Evolutionary conservation across 1,284 basidiomycete species (phyloP), one percentile per base, ranked within the genome.

Genomic region (Dichomitus squalens): DNA sequence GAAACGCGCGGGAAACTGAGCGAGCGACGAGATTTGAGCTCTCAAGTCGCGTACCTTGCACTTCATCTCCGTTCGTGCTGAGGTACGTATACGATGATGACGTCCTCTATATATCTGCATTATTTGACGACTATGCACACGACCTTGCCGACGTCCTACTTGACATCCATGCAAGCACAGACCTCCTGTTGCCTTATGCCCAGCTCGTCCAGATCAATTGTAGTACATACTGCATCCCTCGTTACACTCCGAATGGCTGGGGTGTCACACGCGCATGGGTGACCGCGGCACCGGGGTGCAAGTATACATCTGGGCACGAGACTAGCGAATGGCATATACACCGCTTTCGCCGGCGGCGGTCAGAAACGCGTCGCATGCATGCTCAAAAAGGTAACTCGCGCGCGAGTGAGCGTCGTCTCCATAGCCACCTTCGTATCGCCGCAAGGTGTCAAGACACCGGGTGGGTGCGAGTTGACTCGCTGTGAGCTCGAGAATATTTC

Each of bases 121-220:
- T 43, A 21, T 25, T 25, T 3, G 11, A 14, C 23, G 23, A 43
- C n/a, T n/a, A n/a, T n/a, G n/a, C n/a, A n/a, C n/a, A n/a, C 49
- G 57, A 61, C 31, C 44, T 63, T n/a, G 43, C 66, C 23, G 65
- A 68, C 49, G 56, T 68, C n/a, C 55, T 66, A 14, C 57, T 67
- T 43, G 41, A 65, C 50, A 57, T 53, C 25, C 61, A 66, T 25
- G 55, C 60, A 0, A 52, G 39, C 33, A 53, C 53, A 1, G 64
- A 63, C 25, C 38, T 59, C 11, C 54, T 52, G 3, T 59, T 68
- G 29, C 34, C 59, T 12, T 52, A 63, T 14, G 46, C 62, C 18
- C 59, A 65, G 40, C 63, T 67, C 20, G 38, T 61, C n/a, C 62
- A 69, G 52, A 43, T 68, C 46, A 54, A 62, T 38, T 39, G 40